Evolutionary conservation across 2,329 filamentous ascomycete species (phyloP).

Genomic region (Diaporthe citriasiana): DNA sequence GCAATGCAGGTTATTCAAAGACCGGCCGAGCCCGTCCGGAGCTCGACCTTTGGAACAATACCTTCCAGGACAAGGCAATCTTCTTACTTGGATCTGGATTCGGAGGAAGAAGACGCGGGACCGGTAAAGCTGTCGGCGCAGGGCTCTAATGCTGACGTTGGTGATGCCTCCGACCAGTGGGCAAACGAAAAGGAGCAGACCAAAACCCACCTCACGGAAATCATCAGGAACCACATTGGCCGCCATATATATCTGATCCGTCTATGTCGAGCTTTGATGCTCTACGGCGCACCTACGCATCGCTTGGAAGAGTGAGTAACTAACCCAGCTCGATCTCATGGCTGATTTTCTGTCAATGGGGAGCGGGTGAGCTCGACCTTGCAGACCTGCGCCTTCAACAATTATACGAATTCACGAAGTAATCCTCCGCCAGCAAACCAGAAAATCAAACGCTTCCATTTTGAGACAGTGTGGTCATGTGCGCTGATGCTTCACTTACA

Average conservation of each 20-base stretch:
- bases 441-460: no score
- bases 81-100: not conserved
- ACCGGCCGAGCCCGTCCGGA: not conserved
- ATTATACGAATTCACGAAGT: no score
- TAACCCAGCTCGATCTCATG: not conserved
- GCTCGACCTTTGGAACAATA: not conserved
- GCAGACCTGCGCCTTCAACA: no score
- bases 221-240: not conserved
- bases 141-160: no score
- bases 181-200: not conserved
- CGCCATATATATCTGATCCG: conserved; percentile 11
- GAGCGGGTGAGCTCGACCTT: no score
- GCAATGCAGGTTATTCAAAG: not conserved
- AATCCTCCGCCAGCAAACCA: no score
- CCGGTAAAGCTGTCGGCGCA: no score
- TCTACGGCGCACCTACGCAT: conserved; percentile 1
- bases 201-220: conserved; percentile 2
- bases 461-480: not conserved
- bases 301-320: not conserved
- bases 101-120: not conserved
- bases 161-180: not conserved
- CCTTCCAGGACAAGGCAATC: not conserved
- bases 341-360: no score
- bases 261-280: not conserved
- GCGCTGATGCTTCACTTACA: not conserved